Evolutionary conservation across 2,329 filamentous ascomycete species (phyloP).

Genomic region (Onygenales sp.): DNA sequence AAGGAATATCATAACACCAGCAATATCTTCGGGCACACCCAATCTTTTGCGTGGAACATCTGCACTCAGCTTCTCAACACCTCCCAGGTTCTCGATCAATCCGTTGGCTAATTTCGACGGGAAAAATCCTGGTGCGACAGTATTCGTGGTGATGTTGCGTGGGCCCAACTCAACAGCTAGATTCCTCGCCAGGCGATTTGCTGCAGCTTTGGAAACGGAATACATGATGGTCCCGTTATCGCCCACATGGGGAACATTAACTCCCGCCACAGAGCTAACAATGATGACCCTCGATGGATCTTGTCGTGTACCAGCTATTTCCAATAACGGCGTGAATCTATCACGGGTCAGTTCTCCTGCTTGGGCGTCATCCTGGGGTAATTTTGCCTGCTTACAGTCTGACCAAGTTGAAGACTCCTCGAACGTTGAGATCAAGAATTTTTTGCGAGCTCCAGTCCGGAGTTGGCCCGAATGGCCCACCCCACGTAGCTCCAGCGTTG

Average conservation of each 20-base stretch:
- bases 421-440: conserved; percentile 83
- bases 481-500: conserved; percentile 91
- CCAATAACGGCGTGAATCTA: conserved; percentile 69
- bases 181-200: conserved; percentile 72
- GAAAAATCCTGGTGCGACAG: conserved; percentile 60
- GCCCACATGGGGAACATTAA: conserved; percentile 64
- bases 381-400: conserved; percentile 36
- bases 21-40: conserved; percentile 37
- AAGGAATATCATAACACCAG: conserved; percentile 60
- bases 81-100: conserved; percentile 61
- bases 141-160: conserved; percentile 67
- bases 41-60: conserved; percentile 33
- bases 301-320: conserved; percentile 41
- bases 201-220: conserved; percentile 78
- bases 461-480: conserved; percentile 70
- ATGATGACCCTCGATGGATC: conserved; percentile 74
- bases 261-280: conserved; percentile 71
- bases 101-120: conserved; percentile 65
- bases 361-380: background rate
- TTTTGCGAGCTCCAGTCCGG: conserved; percentile 59
- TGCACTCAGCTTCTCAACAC: conserved; percentile 34
- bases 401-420: conserved; percentile 77
- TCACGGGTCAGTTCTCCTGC: background rate
- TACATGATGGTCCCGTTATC: conserved; percentile 70
- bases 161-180: conserved; percentile 74